phyloP scores from a whole-genome alignment of 2,329 filamentous ascomycete genomes.

The Aphanoascus verrucosus region DNA sequence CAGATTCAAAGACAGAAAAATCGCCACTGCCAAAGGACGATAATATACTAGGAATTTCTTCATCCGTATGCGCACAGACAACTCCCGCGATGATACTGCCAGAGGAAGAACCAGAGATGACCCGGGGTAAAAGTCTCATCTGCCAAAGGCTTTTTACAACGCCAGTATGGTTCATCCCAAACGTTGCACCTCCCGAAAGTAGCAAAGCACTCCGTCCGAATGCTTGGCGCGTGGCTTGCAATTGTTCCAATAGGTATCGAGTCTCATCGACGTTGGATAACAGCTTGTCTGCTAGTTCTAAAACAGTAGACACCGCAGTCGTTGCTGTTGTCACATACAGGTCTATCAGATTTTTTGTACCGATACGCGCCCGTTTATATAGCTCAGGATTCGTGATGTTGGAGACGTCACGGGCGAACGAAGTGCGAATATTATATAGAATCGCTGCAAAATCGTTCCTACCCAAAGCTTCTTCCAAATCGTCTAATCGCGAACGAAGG shows the following conservation, averaged over 20 bases:
- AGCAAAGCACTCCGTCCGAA: constrained; percentile 77
- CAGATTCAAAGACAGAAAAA: constrained; percentile 64
- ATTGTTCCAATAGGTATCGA: constrained; percentile 53
- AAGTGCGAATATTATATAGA: constrained; percentile 69
- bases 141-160: constrained; percentile 74
- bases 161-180: constrained; percentile 86
- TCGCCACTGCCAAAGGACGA: constrained; percentile 67
- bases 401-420: constrained; percentile 68
- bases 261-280: constrained; percentile 47
- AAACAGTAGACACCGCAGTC: constrained; percentile 59
- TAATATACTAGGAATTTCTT: constrained; percentile 62
- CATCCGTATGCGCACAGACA: constrained; percentile 65
- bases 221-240: constrained; percentile 62
- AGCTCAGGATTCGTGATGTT: constrained; percentile 75
- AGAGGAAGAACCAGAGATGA: constrained; percentile 78
- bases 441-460: constrained; percentile 64
- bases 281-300: constrained; percentile 49
- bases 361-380: constrained; percentile 74
- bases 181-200: constrained; percentile 75
- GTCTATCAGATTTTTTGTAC: constrained; percentile 80
- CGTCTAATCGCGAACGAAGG: constrained; percentile 56
- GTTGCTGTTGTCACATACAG: constrained; percentile 72
- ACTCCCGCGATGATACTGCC: constrained; percentile 78
- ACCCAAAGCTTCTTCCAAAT: constrained; percentile 63
- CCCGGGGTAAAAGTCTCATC: constrained; percentile 63